These are phyloP conservation scores for Glycine tomentella DNA, from an alignment of 306 rosid genomes.

Conservation along the genomic window DNA sequence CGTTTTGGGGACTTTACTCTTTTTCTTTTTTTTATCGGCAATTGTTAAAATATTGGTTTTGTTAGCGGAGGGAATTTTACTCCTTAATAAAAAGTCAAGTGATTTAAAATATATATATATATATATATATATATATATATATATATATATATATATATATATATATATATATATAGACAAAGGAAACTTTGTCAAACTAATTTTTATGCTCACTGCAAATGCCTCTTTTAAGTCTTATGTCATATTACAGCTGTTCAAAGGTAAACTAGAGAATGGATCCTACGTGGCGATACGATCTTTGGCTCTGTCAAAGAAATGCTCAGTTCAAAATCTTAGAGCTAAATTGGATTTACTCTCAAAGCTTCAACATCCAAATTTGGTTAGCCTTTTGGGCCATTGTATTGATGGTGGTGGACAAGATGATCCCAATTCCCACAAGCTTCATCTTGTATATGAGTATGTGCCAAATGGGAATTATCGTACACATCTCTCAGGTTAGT, in stretches of 20 bases:
- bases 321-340: conserved; percentile 71
- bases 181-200: neutral
- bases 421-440: conserved; percentile 52
- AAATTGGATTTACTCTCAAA: conserved; percentile 75
- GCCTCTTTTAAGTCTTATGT: conserved; percentile 15
- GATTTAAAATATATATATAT: neutral
- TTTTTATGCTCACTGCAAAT: neutral
- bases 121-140: neutral
- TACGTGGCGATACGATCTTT: conserved; percentile 65
- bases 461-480: conserved; percentile 68
- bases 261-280: conserved; percentile 75
- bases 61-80: too few relatives aligned
- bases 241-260: conserved; percentile 69
- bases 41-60: too few relatives aligned
- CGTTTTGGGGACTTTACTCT: neutral
- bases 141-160: neutral
- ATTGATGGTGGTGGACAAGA: conserved; percentile 65
- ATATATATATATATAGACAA: neutral
- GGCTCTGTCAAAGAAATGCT: conserved; percentile 64
- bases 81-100: neutral
- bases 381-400: conserved; percentile 79
- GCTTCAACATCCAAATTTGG: conserved; percentile 89
- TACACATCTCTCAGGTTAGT: conserved; percentile 73
- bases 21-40: neutral
- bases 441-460: conserved; percentile 76